These are phyloP conservation scores for Cyclostephanos tholiformis DNA, from an alignment of 108 stramenopile species.

Conservation along the genomic window DNA sequence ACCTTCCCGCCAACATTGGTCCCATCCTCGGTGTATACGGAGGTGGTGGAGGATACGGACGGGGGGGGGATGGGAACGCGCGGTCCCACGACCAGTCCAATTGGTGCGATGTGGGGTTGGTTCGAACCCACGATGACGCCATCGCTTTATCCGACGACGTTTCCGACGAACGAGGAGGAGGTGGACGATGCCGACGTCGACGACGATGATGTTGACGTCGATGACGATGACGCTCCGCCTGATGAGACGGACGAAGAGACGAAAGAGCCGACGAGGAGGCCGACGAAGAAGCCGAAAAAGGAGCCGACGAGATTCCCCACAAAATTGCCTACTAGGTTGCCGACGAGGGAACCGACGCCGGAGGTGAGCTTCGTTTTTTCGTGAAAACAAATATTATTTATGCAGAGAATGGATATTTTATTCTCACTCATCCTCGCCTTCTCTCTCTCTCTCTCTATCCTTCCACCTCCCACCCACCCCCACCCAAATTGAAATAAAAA, in stretches of 20 bases:
- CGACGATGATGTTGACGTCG: not conserved
- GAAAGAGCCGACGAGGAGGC: conserved; percentile 14
- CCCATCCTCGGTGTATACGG: not conserved
- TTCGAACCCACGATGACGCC: conserved; percentile 6
- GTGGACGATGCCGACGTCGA: not conserved
- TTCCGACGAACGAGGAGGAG: not conserved
- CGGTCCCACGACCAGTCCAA: conserved; percentile 23
- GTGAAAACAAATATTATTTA: too few species aligned
- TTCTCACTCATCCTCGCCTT: not conserved
- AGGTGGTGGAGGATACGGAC: too few species aligned
- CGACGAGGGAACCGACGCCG: conserved; percentile 29
- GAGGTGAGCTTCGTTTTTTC: not conserved
- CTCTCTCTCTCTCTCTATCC: not conserved
- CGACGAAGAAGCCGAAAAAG: conserved; percentile 17
- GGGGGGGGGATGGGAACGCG: conserved; percentile 31
- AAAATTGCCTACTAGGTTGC: conserved; percentile 32
- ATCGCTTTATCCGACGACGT: not conserved
- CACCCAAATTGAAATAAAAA: conserved; percentile 1
- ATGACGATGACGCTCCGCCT: not conserved
- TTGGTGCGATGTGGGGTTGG: conserved; percentile 19
- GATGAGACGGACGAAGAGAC: not conserved
- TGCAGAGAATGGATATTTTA: too few species aligned
- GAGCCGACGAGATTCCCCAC: conserved; percentile 26
- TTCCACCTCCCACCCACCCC: conserved; percentile 10
- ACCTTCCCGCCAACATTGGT: conserved; percentile 39